Conservation (phyloP, 768 basidiomycete species). For the Kondoa malvinella region DNA sequence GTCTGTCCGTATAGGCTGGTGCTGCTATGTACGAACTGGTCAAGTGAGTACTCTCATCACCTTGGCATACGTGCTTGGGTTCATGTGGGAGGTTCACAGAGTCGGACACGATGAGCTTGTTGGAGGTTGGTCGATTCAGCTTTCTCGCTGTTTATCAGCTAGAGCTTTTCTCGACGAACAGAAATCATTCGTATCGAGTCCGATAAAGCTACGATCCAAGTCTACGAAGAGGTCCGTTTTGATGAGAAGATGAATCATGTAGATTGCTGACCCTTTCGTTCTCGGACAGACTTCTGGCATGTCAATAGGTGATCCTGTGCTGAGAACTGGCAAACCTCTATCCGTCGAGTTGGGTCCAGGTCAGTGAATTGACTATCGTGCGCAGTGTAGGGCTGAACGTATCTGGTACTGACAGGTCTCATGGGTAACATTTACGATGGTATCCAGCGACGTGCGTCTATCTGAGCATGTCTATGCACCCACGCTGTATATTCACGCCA, state of each 20-base stretch:
- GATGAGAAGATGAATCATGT: neutral
- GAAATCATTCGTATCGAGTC: slow-evolving; percentile 98
- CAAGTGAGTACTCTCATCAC: too few relatives aligned
- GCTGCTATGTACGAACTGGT: slow-evolving; percentile 94
- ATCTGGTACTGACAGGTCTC: slow-evolving; percentile 43
- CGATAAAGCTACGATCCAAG: slow-evolving; percentile 96
- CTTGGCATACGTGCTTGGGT: too few relatives aligned
- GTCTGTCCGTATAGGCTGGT: slow-evolving; percentile 42
- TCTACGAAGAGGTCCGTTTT: slow-evolving; percentile 79
- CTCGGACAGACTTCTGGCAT: slow-evolving; percentile 50
- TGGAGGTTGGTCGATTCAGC: slow-evolving; percentile 47
- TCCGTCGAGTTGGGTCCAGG: slow-evolving; percentile 96
- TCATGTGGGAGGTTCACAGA: slow-evolving; percentile 38
- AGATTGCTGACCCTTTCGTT: neutral
- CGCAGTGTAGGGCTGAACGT: too few relatives aligned
- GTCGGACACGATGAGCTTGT: slow-evolving; percentile 97
- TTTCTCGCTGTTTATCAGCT: slow-evolving; percentile 25
- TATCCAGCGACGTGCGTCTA: slow-evolving; percentile 47
- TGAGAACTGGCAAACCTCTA: slow-evolving; percentile 92
- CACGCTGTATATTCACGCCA: neutral
- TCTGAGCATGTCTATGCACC: neutral
- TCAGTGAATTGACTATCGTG: too few relatives aligned
- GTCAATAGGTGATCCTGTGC: slow-evolving; percentile 92
- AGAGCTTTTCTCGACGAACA: slow-evolving; percentile 8
- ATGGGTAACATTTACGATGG: slow-evolving; percentile 99